Evolutionary conservation across 768 basidiomycete genomes (phyloP).

Genomic region (Amanita pseudoporphyria): DNA sequence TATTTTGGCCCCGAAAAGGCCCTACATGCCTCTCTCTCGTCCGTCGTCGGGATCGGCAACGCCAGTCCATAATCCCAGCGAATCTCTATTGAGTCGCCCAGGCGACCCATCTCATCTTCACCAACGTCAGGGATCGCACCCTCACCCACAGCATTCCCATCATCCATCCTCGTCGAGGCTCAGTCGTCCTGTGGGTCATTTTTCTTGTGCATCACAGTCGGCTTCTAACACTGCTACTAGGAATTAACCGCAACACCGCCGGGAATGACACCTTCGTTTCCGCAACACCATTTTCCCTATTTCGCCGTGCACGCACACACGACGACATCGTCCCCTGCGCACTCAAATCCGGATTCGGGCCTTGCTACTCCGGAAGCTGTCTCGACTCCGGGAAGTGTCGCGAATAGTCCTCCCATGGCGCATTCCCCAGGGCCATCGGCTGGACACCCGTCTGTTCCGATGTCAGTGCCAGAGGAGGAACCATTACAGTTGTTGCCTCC

Average conservation of each 20-base stretch:
- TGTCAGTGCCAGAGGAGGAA: constrained; percentile 3
- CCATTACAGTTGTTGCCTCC: constrained; percentile 3
- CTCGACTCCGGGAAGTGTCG: background rate
- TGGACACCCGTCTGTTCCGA: constrained; percentile 3
- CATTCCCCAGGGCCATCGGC: background rate
- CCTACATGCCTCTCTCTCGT: constrained; percentile 26
- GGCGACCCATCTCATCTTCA: constrained; percentile 18
- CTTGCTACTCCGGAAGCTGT: background rate
- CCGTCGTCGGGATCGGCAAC: constrained; percentile 43
- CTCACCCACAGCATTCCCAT: constrained; percentile 13
- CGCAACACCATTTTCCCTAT: background rate
- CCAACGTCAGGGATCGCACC: constrained; percentile 19
- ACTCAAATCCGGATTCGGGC: constrained; percentile 3
- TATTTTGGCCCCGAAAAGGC: constrained; percentile 53
- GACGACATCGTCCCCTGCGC: constrained; percentile 5
- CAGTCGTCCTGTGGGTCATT: constrained; percentile 11
- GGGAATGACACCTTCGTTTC: background rate
- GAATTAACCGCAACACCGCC: background rate
- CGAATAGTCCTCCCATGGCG: background rate
- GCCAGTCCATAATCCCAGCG: constrained; percentile 30
- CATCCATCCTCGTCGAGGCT: constrained; percentile 8
- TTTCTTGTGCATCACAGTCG: background rate
- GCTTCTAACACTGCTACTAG: background rate
- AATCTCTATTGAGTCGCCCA: constrained; percentile 13
- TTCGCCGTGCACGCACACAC: constrained; percentile 9